Conservation (phyloP, 2,329 filamentous ascomycete genomes). For the Pyrenophora graminea region DNA sequence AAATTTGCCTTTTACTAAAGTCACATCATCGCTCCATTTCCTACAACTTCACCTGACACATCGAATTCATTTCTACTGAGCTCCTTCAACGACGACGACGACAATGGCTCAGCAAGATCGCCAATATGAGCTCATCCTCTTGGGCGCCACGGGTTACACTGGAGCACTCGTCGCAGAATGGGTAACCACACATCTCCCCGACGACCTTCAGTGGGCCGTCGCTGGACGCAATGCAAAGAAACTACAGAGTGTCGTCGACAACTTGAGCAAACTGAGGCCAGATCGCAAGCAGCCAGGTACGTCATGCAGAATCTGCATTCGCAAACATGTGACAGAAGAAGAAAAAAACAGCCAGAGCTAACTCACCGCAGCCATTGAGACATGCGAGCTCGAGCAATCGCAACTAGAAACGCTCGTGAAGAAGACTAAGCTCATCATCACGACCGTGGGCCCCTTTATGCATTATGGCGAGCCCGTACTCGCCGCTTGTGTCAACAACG, state of each 20-base stretch:
- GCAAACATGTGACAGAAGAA: neutral
- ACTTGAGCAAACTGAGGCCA: conserved; percentile 68
- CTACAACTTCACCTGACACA: conserved; percentile 6
- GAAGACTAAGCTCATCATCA: conserved; percentile 63
- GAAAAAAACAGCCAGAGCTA: conserved; percentile 1
- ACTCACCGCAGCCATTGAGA: conserved; percentile 45
- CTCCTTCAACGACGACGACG: neutral
- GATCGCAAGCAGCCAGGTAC: conserved; percentile 73
- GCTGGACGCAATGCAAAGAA: conserved; percentile 81
- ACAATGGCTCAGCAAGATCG: conserved; percentile 42
- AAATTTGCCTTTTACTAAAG: conserved; percentile 13
- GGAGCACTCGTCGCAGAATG: conserved; percentile 77
- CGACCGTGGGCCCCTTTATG: conserved; percentile 66
- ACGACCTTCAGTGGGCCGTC: conserved; percentile 83
- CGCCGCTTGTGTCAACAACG: conserved; percentile 65
- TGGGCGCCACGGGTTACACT: conserved; percentile 80
- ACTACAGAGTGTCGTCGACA: conserved; percentile 68
- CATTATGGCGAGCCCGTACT: conserved; percentile 67
- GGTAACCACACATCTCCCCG: conserved; percentile 71
- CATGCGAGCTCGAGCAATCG: conserved; percentile 50
- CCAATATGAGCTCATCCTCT: conserved; percentile 67
- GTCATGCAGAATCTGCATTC: neutral
- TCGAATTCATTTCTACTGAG: conserved; percentile 11
- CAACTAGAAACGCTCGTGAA: conserved; percentile 58
- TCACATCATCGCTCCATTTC: neutral